Percentiles rank a stretch among this genome's conserved stretches.
phyloP scores from a whole-genome alignment of 2,329 filamentous ascomycete species.

The Pseudogymnoascus sp. region DNA sequence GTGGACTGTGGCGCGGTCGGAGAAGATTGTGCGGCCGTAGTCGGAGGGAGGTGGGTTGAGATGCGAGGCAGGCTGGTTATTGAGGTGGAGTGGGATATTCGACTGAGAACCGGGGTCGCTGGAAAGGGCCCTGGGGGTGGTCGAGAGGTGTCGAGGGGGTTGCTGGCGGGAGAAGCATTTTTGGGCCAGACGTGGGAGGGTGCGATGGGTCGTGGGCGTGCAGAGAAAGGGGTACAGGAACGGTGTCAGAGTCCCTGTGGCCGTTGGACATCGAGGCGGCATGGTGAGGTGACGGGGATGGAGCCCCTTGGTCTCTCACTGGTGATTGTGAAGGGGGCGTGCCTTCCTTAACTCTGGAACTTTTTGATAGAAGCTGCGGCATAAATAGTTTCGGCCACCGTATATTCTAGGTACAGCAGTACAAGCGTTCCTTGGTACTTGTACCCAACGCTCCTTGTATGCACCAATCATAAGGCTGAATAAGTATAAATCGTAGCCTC shows the following conservation, averaged over 20 bases:
- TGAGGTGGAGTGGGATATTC: background rate
- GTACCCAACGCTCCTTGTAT: background rate
- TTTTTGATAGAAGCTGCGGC: constrained; percentile 9
- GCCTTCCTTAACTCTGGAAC: background rate
- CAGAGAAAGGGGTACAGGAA: constrained; percentile 29
- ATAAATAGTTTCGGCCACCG: constrained; percentile 2
- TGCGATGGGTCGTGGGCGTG: constrained; percentile 10
- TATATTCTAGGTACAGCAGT: background rate
- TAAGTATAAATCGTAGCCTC: background rate
- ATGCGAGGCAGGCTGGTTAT: constrained; percentile 36
- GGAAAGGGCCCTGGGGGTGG: background rate
- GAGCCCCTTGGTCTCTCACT: background rate
- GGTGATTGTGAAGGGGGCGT: background rate
- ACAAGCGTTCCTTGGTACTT: background rate
- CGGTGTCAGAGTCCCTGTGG: constrained; percentile 26
- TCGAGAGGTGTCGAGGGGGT: background rate
- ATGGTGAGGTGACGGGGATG: constrained; percentile 17
- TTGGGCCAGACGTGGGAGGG: background rate
- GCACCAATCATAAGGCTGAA: background rate
- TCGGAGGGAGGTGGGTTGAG: constrained; percentile 79
- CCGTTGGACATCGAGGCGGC: constrained; percentile 25
- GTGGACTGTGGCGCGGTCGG: constrained; percentile 74
- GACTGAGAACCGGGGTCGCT: background rate
- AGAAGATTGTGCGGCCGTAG: constrained; percentile 75
- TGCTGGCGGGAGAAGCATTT: background rate